Evolutionary conservation across 73 alveolate genomes (phyloP).

Genomic region (Diophrys appendiculata): DNA sequence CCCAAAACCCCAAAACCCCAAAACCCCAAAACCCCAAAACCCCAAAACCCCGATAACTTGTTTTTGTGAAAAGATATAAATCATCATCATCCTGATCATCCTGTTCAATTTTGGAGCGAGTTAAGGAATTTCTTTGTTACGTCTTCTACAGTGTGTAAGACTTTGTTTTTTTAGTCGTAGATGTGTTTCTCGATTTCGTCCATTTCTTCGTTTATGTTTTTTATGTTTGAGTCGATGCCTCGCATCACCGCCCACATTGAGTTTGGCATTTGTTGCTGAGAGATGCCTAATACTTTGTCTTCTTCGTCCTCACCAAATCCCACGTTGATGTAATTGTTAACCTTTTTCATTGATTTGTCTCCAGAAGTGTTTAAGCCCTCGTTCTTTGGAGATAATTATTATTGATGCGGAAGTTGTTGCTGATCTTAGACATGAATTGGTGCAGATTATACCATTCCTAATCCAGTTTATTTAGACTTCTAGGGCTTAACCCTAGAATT

Average conservation of each 20-base stretch:
- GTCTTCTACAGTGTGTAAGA: constrained; percentile 27
- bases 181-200: constrained; percentile 20
- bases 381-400: not conserved
- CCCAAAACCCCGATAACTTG: constrained; percentile 16
- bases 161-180: constrained; percentile 16
- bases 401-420: not conserved
- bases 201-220: constrained; percentile 40
- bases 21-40: too few species aligned
- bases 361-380: not conserved
- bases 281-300: constrained; percentile 45
- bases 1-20: too few species aligned
- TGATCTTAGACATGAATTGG: not conserved
- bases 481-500: constrained; percentile 5
- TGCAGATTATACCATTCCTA: not conserved
- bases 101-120: constrained; percentile 1
- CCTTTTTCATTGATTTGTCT: not conserved
- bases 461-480: constrained; percentile 14
- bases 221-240: constrained; percentile 35
- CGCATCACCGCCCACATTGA: constrained; percentile 24
- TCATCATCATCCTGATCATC: not conserved
- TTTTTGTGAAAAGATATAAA: not conserved
- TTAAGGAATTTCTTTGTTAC: constrained; percentile 39
- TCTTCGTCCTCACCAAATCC: constrained; percentile 29
- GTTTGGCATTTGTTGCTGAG: constrained; percentile 27
- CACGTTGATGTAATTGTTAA: not conserved